Evolutionary conservation across 352 stramenopile species (phyloP).

Genomic region (Phytophthora nicotianae): DNA sequence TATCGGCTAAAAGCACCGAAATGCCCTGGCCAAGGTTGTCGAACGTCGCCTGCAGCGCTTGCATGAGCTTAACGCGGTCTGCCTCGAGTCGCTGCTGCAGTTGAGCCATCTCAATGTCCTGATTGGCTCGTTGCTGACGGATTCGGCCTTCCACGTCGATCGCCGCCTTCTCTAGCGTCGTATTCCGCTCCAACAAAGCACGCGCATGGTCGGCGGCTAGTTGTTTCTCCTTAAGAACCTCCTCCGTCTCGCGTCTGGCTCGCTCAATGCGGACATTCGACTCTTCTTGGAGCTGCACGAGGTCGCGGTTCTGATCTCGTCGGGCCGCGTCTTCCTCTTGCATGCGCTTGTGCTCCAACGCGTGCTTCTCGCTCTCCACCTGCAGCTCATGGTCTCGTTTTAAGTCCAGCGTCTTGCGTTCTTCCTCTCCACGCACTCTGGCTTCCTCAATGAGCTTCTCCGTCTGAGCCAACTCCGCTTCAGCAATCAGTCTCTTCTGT

Average conservation of each 20-base stretch:
- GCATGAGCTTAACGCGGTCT: conserved; percentile 68
- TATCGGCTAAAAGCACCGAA: conserved; percentile 59
- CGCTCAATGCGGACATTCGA: conserved; percentile 63
- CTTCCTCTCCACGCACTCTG: conserved; percentile 47
- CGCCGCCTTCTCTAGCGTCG: conserved; percentile 58
- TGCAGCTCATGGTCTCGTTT: conserved; percentile 56
- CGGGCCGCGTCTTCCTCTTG: conserved; percentile 49
- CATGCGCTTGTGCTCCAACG: conserved; percentile 54
- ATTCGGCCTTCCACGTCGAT: conserved; percentile 75
- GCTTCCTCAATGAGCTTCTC: conserved; percentile 56
- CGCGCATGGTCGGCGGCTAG: conserved; percentile 51
- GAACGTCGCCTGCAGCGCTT: conserved; percentile 68
- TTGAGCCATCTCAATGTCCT: conserved; percentile 77
- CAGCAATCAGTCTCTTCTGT: conserved; percentile 62
- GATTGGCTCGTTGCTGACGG: conserved; percentile 68
- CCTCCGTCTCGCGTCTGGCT: conserved; percentile 60
- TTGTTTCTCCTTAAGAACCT: conserved; percentile 64
- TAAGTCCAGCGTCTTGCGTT: conserved; percentile 52
- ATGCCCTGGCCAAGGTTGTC: conserved; percentile 70
- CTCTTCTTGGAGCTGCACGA: conserved; percentile 66
- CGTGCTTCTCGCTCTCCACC: conserved; percentile 54
- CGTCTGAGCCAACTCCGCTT: conserved; percentile 37
- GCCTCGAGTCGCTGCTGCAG: conserved; percentile 64
- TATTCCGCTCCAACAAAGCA: conserved; percentile 63
- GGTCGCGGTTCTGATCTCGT: conserved; percentile 56